phyloP scores from a whole-genome alignment of 2,329 filamentous ascomycete species.

The Akanthomyces lecanii region DNA sequence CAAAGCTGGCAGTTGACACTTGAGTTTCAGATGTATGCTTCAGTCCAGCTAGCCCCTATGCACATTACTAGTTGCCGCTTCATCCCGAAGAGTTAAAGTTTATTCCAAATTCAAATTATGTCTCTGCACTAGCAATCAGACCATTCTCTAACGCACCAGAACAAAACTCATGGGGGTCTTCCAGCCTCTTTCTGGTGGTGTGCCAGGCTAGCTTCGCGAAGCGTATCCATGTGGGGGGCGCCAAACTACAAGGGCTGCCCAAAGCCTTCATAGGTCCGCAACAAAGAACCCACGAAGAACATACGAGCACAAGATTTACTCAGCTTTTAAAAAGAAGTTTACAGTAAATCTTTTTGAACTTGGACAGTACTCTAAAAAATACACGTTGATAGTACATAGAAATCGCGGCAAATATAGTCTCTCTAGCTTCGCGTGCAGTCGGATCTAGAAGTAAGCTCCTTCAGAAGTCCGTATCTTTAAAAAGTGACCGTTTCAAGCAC shows the following conservation, averaged over 20 bases:
- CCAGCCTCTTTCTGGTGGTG: background rate
- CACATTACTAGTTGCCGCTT: background rate
- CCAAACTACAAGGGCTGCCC: no score
- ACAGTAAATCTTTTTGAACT: no score
- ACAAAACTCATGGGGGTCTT: background rate
- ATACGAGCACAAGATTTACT: no score
- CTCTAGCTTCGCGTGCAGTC: background rate
- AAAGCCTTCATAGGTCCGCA: no score
- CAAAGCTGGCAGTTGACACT: background rate
- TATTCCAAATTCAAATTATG: constrained; percentile 2
- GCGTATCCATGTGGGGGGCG: no score
- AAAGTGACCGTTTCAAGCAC: background rate
- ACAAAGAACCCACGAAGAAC: no score
- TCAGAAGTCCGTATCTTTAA: background rate
- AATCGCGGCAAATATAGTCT: no score
- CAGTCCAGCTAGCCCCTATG: background rate
- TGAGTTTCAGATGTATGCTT: constrained; percentile 5
- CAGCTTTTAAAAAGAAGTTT: no score
- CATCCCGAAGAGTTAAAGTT: background rate
- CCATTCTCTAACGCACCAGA: background rate
- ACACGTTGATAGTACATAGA: background rate
- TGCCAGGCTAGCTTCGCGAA: background rate
- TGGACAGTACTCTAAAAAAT: no score
- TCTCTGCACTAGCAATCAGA: background rate
- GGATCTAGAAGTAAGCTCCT: constrained; percentile 1